Percentiles rank a stretch among this genome's conserved stretches.
These are phyloP conservation scores for Lepidium aucheri DNA, from an alignment of 345 rosid species.

Conservation along the genomic window DNA sequence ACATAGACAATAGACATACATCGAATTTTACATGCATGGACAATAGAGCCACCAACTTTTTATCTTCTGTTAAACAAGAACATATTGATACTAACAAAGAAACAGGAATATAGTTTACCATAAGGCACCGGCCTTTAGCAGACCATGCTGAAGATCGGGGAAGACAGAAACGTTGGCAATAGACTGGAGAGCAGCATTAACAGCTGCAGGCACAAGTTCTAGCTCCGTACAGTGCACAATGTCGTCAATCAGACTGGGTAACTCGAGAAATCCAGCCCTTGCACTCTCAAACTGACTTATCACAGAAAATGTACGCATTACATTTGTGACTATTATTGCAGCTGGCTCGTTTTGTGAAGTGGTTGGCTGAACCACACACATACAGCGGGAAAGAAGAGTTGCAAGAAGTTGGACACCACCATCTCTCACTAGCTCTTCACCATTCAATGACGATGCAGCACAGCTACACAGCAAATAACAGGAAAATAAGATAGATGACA, in stretches of 20 bases:
- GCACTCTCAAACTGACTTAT: conserved; percentile 93
- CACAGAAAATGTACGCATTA: conserved; percentile 79
- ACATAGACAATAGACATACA: background rate
- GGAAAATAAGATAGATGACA: conserved; percentile 1
- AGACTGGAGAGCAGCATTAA: conserved; percentile 87
- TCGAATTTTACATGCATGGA: conserved; percentile 2
- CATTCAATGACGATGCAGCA: conserved; percentile 93
- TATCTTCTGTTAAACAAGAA: background rate
- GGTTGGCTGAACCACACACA: conserved; percentile 93
- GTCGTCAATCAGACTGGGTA: conserved; percentile 72
- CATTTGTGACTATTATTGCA: conserved; percentile 86
- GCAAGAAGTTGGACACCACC: conserved; percentile 90
- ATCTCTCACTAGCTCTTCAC: conserved; percentile 97
- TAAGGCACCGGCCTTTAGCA: conserved; percentile 85
- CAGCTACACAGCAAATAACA: conserved; percentile 42
- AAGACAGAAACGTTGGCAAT: conserved; percentile 79
- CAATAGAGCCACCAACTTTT: background rate
- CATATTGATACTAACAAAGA: background rate
- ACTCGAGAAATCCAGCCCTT: conserved; percentile 64
- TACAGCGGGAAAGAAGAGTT: conserved; percentile 87
- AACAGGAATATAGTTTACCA: conserved; percentile 47
- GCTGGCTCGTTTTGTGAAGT: conserved; percentile 86
- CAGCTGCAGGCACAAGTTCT: conserved; percentile 88
- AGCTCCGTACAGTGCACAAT: conserved; percentile 93
- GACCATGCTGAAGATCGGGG: conserved; percentile 68